Conservation (phyloP, 306 rosid genomes). For the Calophaca sinica region DNA sequence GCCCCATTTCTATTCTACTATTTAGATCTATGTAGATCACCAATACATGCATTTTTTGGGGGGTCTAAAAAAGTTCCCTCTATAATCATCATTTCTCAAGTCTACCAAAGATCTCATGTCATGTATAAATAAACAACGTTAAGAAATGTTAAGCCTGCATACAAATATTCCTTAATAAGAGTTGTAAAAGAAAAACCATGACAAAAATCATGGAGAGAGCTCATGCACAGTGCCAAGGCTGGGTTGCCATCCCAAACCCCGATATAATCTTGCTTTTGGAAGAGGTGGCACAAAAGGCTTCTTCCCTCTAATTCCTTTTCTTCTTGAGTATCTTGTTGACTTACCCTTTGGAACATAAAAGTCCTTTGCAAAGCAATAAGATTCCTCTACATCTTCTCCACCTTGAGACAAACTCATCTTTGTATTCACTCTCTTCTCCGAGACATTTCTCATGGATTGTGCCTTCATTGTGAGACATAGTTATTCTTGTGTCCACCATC, state of each 20-base stretch:
- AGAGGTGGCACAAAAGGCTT: constrained; percentile 71
- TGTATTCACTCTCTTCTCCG: constrained; percentile 31
- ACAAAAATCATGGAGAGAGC: constrained; percentile 64
- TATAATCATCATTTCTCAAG: too few species aligned
- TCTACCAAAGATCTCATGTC: too few species aligned
- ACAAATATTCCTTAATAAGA: not conserved
- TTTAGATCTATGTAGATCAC: too few species aligned
- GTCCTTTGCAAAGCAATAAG: constrained; percentile 54
- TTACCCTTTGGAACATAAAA: constrained; percentile 46
- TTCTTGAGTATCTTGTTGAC: constrained; percentile 37
- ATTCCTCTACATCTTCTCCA: constrained; percentile 49
- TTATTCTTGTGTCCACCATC: constrained; percentile 35
- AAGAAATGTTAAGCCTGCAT: too few species aligned
- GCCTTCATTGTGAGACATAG: constrained; percentile 25
- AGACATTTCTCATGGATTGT: constrained; percentile 21
- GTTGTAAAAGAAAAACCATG: constrained; percentile 8
- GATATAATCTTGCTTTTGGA: constrained; percentile 53
- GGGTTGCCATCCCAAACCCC: constrained; percentile 69
- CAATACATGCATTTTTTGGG: too few species aligned
- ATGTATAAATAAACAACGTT: too few species aligned
- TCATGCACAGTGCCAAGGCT: constrained; percentile 69
- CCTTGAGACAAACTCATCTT: constrained; percentile 28
- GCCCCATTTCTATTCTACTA: too few species aligned
- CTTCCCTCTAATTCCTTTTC: constrained; percentile 56
- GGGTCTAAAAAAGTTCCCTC: too few species aligned